These are phyloP conservation scores for Ganoderma boninense DNA, from an alignment of 1,284 basidiomycete species.

Conservation along the genomic window DNA sequence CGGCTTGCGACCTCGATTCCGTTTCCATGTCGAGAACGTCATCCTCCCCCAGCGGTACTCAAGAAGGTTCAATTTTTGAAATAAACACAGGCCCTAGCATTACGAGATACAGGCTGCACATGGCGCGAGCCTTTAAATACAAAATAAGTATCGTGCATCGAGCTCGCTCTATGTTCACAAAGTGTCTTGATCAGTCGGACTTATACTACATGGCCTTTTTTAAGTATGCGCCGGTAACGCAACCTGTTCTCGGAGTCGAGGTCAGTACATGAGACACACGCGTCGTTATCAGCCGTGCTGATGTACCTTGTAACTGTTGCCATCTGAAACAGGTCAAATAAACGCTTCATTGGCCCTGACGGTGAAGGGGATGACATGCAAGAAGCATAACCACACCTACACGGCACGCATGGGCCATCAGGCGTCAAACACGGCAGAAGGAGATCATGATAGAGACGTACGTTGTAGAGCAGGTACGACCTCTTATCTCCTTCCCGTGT, in stretches of 20 bases:
- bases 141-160: too few relatives aligned
- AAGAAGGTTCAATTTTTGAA: too few relatives aligned
- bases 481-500: background rate
- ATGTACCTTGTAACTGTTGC: background rate
- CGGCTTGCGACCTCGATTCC: too few relatives aligned
- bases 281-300: background rate
- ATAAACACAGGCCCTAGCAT: background rate
- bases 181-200: too few relatives aligned
- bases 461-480: slow-evolving; percentile 13
- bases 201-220: too few relatives aligned
- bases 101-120: background rate
- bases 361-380: slow-evolving; percentile 1
- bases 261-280: background rate
- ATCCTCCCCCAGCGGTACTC: too few relatives aligned
- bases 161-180: background rate
- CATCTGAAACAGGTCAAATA: background rate
- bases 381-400: background rate
- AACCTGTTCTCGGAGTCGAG: too few relatives aligned
- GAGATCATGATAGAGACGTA: background rate
- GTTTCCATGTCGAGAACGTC: too few relatives aligned
- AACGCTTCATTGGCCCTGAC: background rate
- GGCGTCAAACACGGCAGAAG: background rate
- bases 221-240: background rate
- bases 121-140: too few relatives aligned
- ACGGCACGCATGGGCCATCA: background rate